phyloP scores from a whole-genome alignment of 108 stramenopile species.

The Fragilaria radians region DNA sequence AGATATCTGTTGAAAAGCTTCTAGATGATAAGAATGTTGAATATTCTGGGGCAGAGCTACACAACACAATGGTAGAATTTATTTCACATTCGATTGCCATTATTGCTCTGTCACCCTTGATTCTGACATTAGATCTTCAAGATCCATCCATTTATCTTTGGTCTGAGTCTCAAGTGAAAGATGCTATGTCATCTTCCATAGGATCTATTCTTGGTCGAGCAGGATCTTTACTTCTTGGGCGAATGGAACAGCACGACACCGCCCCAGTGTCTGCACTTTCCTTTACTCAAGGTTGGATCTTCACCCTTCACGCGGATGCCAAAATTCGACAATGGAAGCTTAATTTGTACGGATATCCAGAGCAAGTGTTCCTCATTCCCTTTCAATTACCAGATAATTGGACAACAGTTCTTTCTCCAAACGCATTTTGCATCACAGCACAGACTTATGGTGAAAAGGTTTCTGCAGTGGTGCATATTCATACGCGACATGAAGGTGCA shows the following conservation, averaged over 20 bases:
- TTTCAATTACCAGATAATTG: neutral
- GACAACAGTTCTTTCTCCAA: neutral
- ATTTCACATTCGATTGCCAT: conserved; percentile 4
- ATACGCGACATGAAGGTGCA: neutral
- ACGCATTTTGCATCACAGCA: neutral
- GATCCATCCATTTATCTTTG: conserved; percentile 13
- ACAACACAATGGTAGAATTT: conserved; percentile 34
- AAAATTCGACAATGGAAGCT: conserved; percentile 32
- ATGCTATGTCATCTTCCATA: conserved; percentile 20
- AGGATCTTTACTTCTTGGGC: conserved; percentile 16
- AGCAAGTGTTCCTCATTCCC: neutral
- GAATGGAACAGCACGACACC: conserved; percentile 25
- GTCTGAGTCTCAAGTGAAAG: conserved; percentile 28
- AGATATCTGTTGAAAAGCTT: conserved; percentile 5
- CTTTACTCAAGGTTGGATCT: conserved; percentile 4
- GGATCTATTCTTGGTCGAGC: conserved; percentile 17
- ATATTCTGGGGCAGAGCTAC: conserved; percentile 18
- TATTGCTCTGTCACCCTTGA: conserved; percentile 27
- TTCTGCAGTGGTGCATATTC: neutral
- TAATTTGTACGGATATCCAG: conserved; percentile 4
- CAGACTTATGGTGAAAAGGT: neutral
- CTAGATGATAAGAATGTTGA: neutral
- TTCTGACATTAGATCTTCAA: conserved; percentile 23
- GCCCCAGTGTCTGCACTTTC: conserved; percentile 31
- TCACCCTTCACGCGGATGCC: conserved; percentile 37